Base-by-base conservation (phyloP, 768 basidiomycete species). In the Mrakia frigida region DNA sequence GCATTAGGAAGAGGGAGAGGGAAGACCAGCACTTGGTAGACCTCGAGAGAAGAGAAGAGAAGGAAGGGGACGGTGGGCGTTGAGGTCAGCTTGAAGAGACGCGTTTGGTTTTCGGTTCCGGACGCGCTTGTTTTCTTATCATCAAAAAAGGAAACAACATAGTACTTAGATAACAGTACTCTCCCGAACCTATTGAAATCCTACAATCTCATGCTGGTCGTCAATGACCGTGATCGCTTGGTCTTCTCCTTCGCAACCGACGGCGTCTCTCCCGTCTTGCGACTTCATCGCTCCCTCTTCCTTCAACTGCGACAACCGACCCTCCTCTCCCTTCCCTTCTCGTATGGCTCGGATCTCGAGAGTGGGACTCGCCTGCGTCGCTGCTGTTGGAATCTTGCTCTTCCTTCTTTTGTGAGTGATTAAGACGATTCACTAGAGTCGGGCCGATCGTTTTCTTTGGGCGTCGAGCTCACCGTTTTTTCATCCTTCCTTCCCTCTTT, bases 11-110 rank as follows among this genome's bases (percentile, higher is more conserved):
- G n/a, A 23, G 28, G 56, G 56, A 10, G 46, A 50, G 46, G n/a
- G 56, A 25, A 56, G 56, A 56, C 56, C 56, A 56, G 56, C 56
- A 56, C 56, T 56, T 56, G 56, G 56, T 56, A 56, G 56, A 56
- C 56, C 56, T 56, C 56, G 43, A 46, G 43, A 56, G 43, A 56
- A 3, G 25, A 18, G 52, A 53, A 23, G 52, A 21, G 52, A 21
- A 56, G 9, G 56, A 18, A n/a, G 6, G 56, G 23, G 52, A 21
- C 6, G 16, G 16, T 11, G 53, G 43, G 43, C 43, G 46, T 50
- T 56, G 56, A 56, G 28, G 56, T 56, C 25, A 14, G 21, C 46
- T 50, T 21, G 16, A 4, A 4, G 6, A 18, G 46, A 50, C 46
- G 46, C 46, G 46, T 6, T 50, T 50, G 46, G 4, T 50, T 50